These are phyloP conservation scores for Alternaria triticimaculans DNA, from an alignment of 2,329 filamentous ascomycete genomes.

Conservation along the genomic window DNA sequence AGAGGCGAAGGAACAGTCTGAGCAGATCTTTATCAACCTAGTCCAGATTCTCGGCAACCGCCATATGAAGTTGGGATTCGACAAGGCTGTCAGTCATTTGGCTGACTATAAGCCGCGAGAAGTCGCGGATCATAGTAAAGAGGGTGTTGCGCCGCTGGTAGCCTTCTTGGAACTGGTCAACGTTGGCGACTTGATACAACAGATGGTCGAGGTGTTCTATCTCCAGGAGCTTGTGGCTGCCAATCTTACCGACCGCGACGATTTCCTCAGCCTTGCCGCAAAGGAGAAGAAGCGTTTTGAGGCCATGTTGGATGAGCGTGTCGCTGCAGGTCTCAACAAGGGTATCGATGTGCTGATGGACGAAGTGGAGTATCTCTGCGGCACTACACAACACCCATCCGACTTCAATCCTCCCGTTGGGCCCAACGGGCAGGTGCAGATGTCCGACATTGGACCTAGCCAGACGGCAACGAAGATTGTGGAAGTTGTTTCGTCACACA, in stretches of 20 bases:
- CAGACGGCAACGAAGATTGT: constrained; percentile 80
- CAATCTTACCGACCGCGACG: constrained; percentile 86
- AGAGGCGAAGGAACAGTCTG: constrained; percentile 86
- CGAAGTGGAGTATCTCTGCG: constrained; percentile 94
- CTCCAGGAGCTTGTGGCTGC: constrained; percentile 87
- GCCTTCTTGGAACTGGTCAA: constrained; percentile 98
- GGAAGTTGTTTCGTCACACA: constrained; percentile 85
- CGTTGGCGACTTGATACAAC: constrained; percentile 94
- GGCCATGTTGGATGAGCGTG: constrained; percentile 96
- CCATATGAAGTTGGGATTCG: constrained; percentile 92
- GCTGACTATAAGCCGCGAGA: constrained; percentile 90
- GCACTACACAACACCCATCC: constrained; percentile 81
- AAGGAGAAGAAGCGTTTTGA: constrained; percentile 99
- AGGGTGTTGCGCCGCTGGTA: constrained; percentile 86
- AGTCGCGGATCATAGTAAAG: constrained; percentile 71
- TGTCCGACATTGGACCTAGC: constrained; percentile 73
- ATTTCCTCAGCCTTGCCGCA: constrained; percentile 89
- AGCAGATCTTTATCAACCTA: constrained; percentile 83
- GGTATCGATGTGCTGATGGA: constrained; percentile 98
- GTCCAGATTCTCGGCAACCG: constrained; percentile 83
- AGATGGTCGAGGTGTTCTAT: constrained; percentile 99
- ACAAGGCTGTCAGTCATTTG: constrained; percentile 89
- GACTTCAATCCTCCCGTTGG: constrained; percentile 81
- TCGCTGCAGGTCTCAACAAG: constrained; percentile 94
- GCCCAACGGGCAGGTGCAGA: constrained; percentile 38